Base-by-base conservation (phyloP, 345 rosid species). In the Arabis hirsuta region DNA sequence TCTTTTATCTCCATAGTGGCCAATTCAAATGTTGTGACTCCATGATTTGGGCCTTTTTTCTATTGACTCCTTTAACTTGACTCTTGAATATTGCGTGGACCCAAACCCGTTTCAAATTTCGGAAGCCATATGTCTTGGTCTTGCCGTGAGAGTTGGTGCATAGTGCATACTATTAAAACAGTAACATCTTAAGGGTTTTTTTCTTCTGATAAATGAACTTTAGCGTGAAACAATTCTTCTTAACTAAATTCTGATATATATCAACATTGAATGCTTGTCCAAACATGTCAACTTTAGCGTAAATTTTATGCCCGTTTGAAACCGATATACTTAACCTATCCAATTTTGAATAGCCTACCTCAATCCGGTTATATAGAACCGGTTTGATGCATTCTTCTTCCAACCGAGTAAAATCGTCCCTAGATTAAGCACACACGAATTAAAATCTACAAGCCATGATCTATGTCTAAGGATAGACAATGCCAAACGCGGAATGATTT, bases 401-500 rank as follows among this genome's bases (percentile, higher is more conserved):
- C 20, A 56, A 55, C 9, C 51, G 34, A 29, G 48, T 51, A 3
- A 43, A 66, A 42, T 52, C 20, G 54, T 51, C 69, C 36, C 32
- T 29, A 29, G 4, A 29, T 16, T 12, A 38, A 73, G 10, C 46
- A 31, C 46, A 45, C 47, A 34, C 44, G 12, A 4, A 22, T 36
- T 12, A 20, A 34, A 47, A 7, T 19, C 43, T 44, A 69, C 41
- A 16, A 52, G 63, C 62, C 63, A 51, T 32, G 41, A 59, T 66
- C 16, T 44, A 11, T 56, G 57, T 50, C 41, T 27, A 5, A 48
- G 12, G 34, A 43, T 48, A 32, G 65, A 38, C 65, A 24, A 27
- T 74, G 67, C 62, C 78, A 56, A 64, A 65, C 57, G 10, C 58
- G 44, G 43, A n/a, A 31, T 14, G 45, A 50, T 43, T 27, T 53